Percentiles rank a stretch among this genome's conserved stretches.
Conservation (phyloP, 2,329 filamentous ascomycete species). For the Penicillium hordei region DNA sequence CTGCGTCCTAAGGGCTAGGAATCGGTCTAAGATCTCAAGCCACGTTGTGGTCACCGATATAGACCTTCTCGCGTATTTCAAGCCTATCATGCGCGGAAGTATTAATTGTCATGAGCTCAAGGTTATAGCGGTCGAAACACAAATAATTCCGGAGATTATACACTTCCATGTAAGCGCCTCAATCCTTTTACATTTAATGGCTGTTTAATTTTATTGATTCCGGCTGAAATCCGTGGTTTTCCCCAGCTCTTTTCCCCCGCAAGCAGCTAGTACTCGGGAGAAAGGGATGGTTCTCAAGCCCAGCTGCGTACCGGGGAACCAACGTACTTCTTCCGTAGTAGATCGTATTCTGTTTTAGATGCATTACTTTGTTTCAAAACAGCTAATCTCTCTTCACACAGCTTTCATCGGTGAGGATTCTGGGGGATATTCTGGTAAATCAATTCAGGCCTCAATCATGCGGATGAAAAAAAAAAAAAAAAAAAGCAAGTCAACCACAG, state of each 20-base stretch:
- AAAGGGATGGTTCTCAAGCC: conserved; percentile 28
- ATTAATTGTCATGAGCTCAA: neutral
- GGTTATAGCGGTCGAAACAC: neutral
- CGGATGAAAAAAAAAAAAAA: conserved; percentile 1
- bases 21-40: conserved; percentile 18
- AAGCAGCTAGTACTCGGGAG: conserved; percentile 27
- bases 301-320: conserved; percentile 34
- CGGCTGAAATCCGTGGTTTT: neutral
- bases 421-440: conserved; percentile 1
- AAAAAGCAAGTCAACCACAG: neutral
- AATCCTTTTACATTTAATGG: neutral
- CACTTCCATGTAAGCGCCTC: neutral
- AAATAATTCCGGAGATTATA: neutral
- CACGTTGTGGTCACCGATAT: conserved; percentile 15
- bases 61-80: neutral
- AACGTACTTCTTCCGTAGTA: conserved; percentile 24
- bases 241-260: conserved; percentile 12
- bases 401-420: conserved; percentile 7
- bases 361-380: conserved; percentile 20
- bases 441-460: conserved; percentile 12
- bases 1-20: conserved; percentile 8
- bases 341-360: conserved; percentile 14
- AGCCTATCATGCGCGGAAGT: neutral
- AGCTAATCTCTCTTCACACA: neutral
- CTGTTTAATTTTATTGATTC: neutral